These are phyloP conservation scores for Brasenia schreberi DNA, from an alignment of 164 flowering plant species.

Conservation along the genomic window DNA sequence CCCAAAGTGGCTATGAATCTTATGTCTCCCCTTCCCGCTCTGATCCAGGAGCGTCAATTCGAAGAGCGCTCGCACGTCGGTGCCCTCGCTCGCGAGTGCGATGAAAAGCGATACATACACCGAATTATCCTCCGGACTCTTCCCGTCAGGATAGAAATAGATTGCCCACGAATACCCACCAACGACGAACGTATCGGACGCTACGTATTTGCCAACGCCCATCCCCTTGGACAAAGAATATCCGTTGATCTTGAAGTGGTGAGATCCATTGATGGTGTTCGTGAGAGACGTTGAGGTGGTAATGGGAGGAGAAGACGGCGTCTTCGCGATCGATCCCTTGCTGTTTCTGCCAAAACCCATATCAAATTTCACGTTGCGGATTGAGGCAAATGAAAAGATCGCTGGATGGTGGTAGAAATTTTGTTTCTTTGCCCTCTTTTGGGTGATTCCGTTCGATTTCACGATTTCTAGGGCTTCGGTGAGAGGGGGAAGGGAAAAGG, in stretches of 20 bases:
- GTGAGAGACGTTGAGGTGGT: slow-evolving; percentile 57
- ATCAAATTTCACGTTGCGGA: background rate
- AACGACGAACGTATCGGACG: slow-evolving; percentile 75
- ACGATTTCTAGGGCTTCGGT: background rate
- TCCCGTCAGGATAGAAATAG: slow-evolving; percentile 84
- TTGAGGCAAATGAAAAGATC: background rate
- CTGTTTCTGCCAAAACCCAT: background rate
- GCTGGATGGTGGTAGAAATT: background rate
- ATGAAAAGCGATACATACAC: slow-evolving; percentile 69
- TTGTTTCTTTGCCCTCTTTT: background rate
- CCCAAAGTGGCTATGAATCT: slow-evolving; percentile 87
- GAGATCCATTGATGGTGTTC: slow-evolving; percentile 68
- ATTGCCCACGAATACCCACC: slow-evolving; percentile 91
- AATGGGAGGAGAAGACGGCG: background rate
- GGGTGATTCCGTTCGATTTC: background rate
- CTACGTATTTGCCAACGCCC: slow-evolving; percentile 74
- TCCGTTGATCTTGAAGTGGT: slow-evolving; percentile 72
- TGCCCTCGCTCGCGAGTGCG: slow-evolving; percentile 79
- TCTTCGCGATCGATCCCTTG: background rate
- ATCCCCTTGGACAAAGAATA: slow-evolving; percentile 71
- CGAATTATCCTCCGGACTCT: slow-evolving; percentile 72
- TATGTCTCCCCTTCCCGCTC: slow-evolving; percentile 78
- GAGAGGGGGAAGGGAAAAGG: background rate
- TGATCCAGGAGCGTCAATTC: slow-evolving; percentile 83
- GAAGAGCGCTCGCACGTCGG: slow-evolving; percentile 79